Evolutionary conservation across 2,329 filamentous ascomycete species (phyloP), one percentile per base, ranked within the genome.

Genomic region (Whalleya microplaca): DNA sequence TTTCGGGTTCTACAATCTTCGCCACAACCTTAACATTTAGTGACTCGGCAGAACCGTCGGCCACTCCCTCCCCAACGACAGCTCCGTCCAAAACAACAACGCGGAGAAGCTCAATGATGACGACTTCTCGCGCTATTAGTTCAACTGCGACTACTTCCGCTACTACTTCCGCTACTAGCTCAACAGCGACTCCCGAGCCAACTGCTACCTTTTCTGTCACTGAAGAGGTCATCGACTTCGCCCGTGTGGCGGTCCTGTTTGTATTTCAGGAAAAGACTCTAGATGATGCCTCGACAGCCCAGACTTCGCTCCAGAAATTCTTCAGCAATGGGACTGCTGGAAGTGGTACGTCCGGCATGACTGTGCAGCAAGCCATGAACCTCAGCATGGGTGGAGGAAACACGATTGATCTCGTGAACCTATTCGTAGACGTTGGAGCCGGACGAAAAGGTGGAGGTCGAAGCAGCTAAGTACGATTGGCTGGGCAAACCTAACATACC

Each of bases 181-280:
- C 67, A 16, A 55, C 64, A 8, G 50, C 66, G 20, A 42, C 71
- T 10, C 59, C 63, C 12, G 59, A 68, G 12, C 63, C 75, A 20
- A 69, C 69, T 12, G 63, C 72, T 2, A 68, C 63, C 1, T 87
- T 87, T 48, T 69, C 68, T 0, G 74, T 84, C 12, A 83, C 82
- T 1, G 78, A 86, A 53, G 76, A 83, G 48, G 78, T 80, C 0
- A 73, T 87, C 1, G 86, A 89, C 65, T 90, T 90, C 73, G 81
- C 84, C 0, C 79, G 86, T 2, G 79, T 87, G 2, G 80, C 80
- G 0, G 81, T 89, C 2, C 75, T 90, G 16, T 88, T 79, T 61
- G 76, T 90, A 21, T 73, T 89, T 2, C 84, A 89, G 65, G 73
- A 85, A 62, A 72, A 82, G 54, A 75, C 71, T 4, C 64, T 86